phyloP scores from a whole-genome alignment of 371 early-diverging fungal genomes.

The Lichtheimia corymbifera region DNA sequence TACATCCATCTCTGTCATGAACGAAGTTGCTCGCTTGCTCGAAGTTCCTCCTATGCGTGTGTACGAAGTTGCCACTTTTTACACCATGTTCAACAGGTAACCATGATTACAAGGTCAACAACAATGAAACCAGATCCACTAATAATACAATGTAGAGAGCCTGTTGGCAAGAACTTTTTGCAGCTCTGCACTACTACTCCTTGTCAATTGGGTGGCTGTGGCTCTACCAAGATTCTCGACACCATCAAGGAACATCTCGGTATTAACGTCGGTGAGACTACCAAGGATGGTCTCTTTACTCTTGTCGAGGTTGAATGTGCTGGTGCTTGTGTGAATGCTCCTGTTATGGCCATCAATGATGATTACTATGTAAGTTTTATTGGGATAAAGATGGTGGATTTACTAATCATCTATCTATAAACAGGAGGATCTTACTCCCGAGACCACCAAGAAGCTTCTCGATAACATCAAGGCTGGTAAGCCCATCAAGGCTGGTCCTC shows the following conservation, averaged over 20 bases:
- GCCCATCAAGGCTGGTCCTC: constrained; percentile 83
- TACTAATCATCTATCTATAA: constrained; percentile 10
- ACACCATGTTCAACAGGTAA: constrained; percentile 98
- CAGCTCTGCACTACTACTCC: constrained; percentile 98
- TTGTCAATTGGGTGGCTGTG: constrained; percentile 89
- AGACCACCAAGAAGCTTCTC: constrained; percentile 83
- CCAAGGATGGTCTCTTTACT: constrained; percentile 92
- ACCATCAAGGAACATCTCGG: constrained; percentile 84
- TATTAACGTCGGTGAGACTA: constrained; percentile 94
- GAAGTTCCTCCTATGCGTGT: constrained; percentile 98
- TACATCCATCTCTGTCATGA: constrained; percentile 94
- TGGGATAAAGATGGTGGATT: background rate
- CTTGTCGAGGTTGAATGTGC: constrained; percentile 99
- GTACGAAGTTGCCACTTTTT: constrained; percentile 99
- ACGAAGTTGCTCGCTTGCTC: constrained; percentile 90
- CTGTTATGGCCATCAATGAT: constrained; percentile 96
- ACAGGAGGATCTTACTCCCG: constrained; percentile 95
- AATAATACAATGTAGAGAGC: constrained; percentile 58
- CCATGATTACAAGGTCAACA: background rate
- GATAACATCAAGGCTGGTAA: constrained; percentile 83
- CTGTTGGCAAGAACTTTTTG: constrained; percentile 97
- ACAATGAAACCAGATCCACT: background rate
- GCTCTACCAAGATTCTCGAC: constrained; percentile 87
- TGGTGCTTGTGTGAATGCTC: constrained; percentile 98
- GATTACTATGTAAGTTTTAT: constrained; percentile 83